These are phyloP conservation scores for Diacronema lutheri DNA, from an alignment of 78 protist genomes.

Conservation along the genomic window DNA sequence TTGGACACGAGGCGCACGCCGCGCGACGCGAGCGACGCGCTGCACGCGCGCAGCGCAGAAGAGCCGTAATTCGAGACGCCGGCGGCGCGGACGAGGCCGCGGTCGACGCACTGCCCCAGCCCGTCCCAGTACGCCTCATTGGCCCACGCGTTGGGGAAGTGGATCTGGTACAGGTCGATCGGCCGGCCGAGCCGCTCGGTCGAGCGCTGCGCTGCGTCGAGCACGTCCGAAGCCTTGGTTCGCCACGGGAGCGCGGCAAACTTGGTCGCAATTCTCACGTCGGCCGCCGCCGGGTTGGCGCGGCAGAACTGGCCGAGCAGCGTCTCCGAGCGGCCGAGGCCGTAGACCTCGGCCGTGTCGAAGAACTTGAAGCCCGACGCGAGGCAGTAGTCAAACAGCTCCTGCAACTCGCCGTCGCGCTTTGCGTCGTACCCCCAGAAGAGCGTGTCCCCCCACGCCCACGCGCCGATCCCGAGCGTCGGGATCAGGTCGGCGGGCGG, in stretches of 20 bases:
- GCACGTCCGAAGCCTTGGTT: background rate
- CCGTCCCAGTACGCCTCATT: slow-evolving; percentile 28
- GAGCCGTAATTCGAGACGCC: slow-evolving; percentile 23
- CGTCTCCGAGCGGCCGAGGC: background rate
- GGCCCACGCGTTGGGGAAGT: slow-evolving; percentile 7
- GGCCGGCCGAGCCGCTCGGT: slow-evolving; percentile 20
- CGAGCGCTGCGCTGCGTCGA: background rate
- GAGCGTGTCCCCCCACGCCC: slow-evolving; percentile 39
- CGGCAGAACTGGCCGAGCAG: background rate
- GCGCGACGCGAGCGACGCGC: background rate
- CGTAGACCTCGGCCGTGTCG: slow-evolving; percentile 22
- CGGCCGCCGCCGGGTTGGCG: background rate
- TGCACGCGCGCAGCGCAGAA: background rate
- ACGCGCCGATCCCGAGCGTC: background rate
- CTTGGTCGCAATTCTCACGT: slow-evolving; percentile 23
- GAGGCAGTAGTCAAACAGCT: background rate
- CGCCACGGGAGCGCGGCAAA: slow-evolving; percentile 31
- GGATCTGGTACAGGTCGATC: slow-evolving; percentile 36
- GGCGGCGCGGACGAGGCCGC: slow-evolving; percentile 7
- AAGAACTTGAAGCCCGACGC: background rate
- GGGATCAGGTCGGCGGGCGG: too few species aligned
- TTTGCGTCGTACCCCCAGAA: slow-evolving; percentile 27
- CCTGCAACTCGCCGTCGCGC: background rate
- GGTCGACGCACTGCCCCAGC: background rate
- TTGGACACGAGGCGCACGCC: background rate